phyloP scores from a whole-genome alignment of 2,329 filamentous ascomycete genomes.

The Clonostachys rosea region DNA sequence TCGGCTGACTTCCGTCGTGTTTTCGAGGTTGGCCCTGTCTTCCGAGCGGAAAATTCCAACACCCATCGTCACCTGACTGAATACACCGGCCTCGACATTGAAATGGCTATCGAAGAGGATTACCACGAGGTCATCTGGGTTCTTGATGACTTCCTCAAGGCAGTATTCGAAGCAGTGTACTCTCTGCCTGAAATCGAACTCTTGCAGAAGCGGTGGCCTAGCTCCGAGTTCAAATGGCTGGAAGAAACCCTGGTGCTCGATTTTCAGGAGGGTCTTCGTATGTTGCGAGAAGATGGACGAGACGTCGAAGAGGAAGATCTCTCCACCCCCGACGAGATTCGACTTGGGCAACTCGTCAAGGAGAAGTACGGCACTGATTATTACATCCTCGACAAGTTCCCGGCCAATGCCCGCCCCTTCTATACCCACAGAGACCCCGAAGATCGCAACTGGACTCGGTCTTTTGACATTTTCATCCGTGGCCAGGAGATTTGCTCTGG shows the following conservation, averaged over 20 bases:
- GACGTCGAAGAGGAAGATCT: slow-evolving; percentile 73
- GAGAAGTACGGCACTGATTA: slow-evolving; percentile 87
- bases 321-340: slow-evolving; percentile 80
- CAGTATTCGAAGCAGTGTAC: slow-evolving; percentile 48
- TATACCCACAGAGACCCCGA: slow-evolving; percentile 83
- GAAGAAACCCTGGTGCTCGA: slow-evolving; percentile 79
- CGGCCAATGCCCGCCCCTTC: slow-evolving; percentile 77
- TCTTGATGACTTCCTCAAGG: slow-evolving; percentile 77
- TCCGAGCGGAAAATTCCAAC: slow-evolving; percentile 93
- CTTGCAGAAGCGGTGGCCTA: slow-evolving; percentile 80
- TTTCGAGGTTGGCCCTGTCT: slow-evolving; percentile 70
- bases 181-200: slow-evolving; percentile 65
- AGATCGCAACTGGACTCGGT: slow-evolving; percentile 74
- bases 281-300: slow-evolving; percentile 80
- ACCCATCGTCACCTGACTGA: slow-evolving; percentile 92
- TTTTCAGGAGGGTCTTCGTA: slow-evolving; percentile 73
- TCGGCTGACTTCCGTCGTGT: slow-evolving; percentile 85
- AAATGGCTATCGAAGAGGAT: slow-evolving; percentile 86
- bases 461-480: slow-evolving; percentile 91
- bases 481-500: slow-evolving; percentile 91
- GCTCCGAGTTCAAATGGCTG: slow-evolving; percentile 80
- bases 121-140: slow-evolving; percentile 83
- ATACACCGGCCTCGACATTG: slow-evolving; percentile 87
- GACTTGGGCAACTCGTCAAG: slow-evolving; percentile 78
- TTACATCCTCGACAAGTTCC: slow-evolving; percentile 93